Conservation (phyloP, 1,284 basidiomycete genomes). For the Athelia sp. region DNA sequence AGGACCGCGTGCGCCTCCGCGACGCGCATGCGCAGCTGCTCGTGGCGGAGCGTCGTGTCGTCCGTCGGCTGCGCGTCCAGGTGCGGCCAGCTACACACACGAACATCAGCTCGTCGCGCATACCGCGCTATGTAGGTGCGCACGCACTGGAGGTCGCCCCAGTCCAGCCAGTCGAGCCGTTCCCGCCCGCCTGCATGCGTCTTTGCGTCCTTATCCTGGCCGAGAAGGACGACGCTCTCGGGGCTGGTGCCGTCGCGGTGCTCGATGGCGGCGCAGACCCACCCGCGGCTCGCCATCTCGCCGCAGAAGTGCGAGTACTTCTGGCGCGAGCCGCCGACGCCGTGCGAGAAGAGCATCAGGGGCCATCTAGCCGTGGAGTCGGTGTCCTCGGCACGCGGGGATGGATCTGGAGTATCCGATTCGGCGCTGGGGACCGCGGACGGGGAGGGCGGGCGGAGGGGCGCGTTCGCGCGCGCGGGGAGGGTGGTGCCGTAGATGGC, state of each 20-base stretch:
- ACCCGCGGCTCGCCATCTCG: constrained; percentile 33
- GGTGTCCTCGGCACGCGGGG: constrained; percentile 1
- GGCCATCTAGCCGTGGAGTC: constrained; percentile 24
- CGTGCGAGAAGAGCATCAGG: constrained; percentile 34
- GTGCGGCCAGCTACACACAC: constrained; percentile 22
- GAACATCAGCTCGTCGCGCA: too few species aligned
- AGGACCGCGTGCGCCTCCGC: constrained; percentile 34
- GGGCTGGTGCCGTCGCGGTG: constrained; percentile 42
- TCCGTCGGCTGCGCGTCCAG: constrained; percentile 26
- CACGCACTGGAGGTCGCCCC: constrained; percentile 26
- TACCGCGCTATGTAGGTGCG: too few species aligned
- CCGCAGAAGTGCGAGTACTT: constrained; percentile 37
- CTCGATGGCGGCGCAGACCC: constrained; percentile 39
- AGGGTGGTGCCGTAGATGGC: constrained; percentile 33
- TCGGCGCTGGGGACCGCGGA: too few species aligned
- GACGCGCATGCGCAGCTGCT: constrained; percentile 37
- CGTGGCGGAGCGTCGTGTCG: constrained; percentile 31
- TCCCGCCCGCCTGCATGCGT: constrained; percentile 21
- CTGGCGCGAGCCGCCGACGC: constrained; percentile 30
- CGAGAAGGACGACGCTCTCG: constrained; percentile 22
- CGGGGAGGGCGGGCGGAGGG: constrained; percentile 10
- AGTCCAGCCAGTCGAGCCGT: constrained; percentile 28
- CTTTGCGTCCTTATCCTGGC: constrained; percentile 4
- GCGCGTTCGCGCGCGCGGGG: constrained; percentile 26
- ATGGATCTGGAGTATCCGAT: too few species aligned